These are phyloP conservation scores for Akanthomyces muscarius DNA, from an alignment of 2,329 filamentous ascomycete species.

Conservation along the genomic window DNA sequence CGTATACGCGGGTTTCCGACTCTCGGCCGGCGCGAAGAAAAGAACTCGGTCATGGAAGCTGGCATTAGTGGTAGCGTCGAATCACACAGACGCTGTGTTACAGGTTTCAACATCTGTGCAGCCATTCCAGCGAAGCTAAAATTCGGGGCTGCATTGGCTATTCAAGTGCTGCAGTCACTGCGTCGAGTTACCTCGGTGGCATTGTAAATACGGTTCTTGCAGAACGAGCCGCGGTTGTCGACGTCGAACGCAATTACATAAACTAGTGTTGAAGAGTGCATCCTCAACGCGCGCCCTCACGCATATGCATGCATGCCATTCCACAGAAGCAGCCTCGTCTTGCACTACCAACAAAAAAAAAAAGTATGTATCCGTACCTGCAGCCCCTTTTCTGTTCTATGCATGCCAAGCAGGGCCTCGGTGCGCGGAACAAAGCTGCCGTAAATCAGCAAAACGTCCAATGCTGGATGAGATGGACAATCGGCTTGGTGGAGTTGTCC, in stretches of 20 bases:
- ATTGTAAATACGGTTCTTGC: too few species aligned
- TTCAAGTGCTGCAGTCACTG: background rate
- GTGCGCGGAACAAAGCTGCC: too few species aligned
- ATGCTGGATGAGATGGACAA: background rate
- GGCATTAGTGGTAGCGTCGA: too few species aligned
- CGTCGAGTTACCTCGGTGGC: background rate
- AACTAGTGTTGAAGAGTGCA: background rate
- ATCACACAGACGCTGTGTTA: background rate
- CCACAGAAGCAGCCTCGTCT: background rate
- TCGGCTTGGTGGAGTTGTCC: constrained; percentile 12
- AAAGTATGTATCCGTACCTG: too few species aligned
- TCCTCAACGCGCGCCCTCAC: background rate
- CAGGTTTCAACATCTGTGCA: background rate
- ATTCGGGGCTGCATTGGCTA: background rate
- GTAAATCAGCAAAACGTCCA: background rate
- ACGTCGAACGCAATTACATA: background rate
- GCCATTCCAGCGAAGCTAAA: background rate
- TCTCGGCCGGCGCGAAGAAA: too few species aligned
- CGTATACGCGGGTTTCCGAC: background rate
- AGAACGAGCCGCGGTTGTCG: background rate
- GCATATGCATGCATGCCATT: background rate
- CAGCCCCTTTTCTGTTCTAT: background rate
- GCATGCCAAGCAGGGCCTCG: background rate
- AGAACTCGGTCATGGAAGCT: too few species aligned
- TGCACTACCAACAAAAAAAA: too few species aligned